These are phyloP conservation scores for Penicillium cataractarum DNA, from an alignment of 495 filamentous ascomycete genomes.

Conservation along the genomic window DNA sequence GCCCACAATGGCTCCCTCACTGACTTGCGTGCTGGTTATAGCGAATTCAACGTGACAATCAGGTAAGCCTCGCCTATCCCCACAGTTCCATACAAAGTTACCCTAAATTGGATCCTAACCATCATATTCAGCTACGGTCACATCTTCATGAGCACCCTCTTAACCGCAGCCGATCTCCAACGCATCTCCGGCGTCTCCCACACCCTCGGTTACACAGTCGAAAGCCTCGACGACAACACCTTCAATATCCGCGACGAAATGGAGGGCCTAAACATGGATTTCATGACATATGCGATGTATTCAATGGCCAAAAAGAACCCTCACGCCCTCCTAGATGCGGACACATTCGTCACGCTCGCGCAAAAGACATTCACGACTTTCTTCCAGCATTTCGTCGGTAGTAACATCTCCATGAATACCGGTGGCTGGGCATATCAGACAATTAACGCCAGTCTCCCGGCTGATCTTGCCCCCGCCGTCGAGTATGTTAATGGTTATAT, in stretches of 20 bases:
- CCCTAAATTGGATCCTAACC: neutral
- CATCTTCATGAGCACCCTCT: constrained; percentile 36
- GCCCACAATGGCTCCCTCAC: constrained; percentile 17
- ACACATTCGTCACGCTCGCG: constrained; percentile 24
- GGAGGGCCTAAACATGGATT: constrained; percentile 42
- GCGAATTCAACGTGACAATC: constrained; percentile 23
- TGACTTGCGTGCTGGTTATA: neutral
- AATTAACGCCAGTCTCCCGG: constrained; percentile 33
- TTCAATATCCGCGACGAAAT: constrained; percentile 41
- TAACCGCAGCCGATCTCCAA: constrained; percentile 33
- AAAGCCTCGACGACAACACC: constrained; percentile 38
- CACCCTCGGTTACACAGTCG: constrained; percentile 15
- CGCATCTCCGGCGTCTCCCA: constrained; percentile 16
- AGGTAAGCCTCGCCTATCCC: constrained; percentile 14
- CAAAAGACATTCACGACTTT: constrained; percentile 37
- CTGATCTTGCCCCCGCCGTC: constrained; percentile 17
- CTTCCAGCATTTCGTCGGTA: constrained; percentile 44
- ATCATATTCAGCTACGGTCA: constrained; percentile 33
- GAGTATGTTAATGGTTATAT: constrained; percentile 10
- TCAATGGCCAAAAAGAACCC: constrained; percentile 32
- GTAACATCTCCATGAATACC: constrained; percentile 26
- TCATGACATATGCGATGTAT: constrained; percentile 43
- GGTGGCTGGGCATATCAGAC: constrained; percentile 36
- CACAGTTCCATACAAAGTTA: too few relatives aligned
- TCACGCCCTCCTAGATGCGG: constrained; percentile 27